These are phyloP conservation scores for Articulospora tetracladia DNA, from an alignment of 495 filamentous ascomycete species.

Conservation along the genomic window DNA sequence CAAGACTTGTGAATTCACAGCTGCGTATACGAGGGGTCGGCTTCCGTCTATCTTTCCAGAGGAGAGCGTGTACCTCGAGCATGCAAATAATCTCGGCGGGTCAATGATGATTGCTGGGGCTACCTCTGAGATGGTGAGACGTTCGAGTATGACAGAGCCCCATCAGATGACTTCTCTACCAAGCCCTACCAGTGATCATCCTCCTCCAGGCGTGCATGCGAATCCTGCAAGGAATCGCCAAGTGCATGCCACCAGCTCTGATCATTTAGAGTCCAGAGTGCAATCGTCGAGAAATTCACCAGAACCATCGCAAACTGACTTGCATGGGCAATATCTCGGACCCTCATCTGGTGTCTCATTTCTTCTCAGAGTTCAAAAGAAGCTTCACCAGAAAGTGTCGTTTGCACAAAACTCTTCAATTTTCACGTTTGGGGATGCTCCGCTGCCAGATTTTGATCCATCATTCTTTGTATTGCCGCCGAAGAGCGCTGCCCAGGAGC, in stretches of 20 bases:
- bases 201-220: neutral
- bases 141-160: neutral
- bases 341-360: slow-evolving; percentile 9
- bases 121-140: neutral
- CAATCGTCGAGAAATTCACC: slow-evolving; percentile 34
- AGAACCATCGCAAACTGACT: slow-evolving; percentile 36
- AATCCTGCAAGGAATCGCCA: neutral
- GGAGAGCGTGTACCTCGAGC: neutral
- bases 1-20: slow-evolving; percentile 11
- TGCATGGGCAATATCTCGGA: slow-evolving; percentile 28
- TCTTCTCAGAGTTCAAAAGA: slow-evolving; percentile 1
- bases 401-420: slow-evolving; percentile 30
- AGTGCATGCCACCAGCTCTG: neutral
- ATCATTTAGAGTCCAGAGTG: slow-evolving; percentile 12
- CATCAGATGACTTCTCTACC: neutral
- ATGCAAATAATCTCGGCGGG: neutral
- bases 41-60: slow-evolving; percentile 7
- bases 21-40: slow-evolving; percentile 11
- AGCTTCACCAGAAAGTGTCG: slow-evolving; percentile 15
- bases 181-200: neutral
- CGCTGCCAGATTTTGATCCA: slow-evolving; percentile 25
- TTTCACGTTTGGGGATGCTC: slow-evolving; percentile 30
- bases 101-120: neutral
- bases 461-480: slow-evolving; percentile 27
- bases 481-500: slow-evolving; percentile 20